Evolutionary conservation across 2,329 filamentous ascomycete species (phyloP), one percentile per base, ranked within the genome.

Genomic region (Cladobotryum mycophilum): DNA sequence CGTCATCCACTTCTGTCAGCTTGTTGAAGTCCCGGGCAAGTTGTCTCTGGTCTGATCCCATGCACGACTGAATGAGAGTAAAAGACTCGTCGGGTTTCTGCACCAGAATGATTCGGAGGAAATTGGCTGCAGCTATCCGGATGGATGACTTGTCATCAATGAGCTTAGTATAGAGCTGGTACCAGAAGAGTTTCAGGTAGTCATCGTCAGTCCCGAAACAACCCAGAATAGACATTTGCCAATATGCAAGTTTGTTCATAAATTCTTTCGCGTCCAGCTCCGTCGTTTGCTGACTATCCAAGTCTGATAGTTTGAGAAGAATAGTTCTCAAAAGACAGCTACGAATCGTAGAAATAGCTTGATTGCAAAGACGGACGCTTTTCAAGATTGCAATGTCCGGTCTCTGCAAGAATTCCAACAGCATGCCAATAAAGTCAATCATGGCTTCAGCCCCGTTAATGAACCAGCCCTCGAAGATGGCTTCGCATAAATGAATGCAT

Each of bases 391-490:
- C 81, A 35, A 99, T 76, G 13, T 96, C 89, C 0, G 91, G 86
- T 9, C 88, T 81, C 64, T 96, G 89, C 4, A 99, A 74, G 61
- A 95, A 92, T 64, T 99, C 93, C 6, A 99, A 70, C 6, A 96
- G 70, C 48, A 85, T 84, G 1, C 92, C 93, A 3, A 85, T 80
- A 60, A 96, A 95, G 60, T 97, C 91, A 33, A 97, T 78, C 58
- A 93, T 79, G 4, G 82, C 78, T 59, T 90, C 87, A 1, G 88
- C 88, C 1, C 92, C 92, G 57, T 93, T 86, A 55, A 96, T 81
- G 62, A 97, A 97, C 89, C 91, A 96, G 14, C 93, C 93, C 68
- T 97, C 93, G 58, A 93, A 96, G 12, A 96, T 85, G 5, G 89
- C 88, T 65, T 99, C 93, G 1, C 86, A 82, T 64, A 97, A 80